Evolutionary conservation across 2,329 filamentous ascomycete genomes (phyloP).

Genomic region (Aspergillus persii): DNA sequence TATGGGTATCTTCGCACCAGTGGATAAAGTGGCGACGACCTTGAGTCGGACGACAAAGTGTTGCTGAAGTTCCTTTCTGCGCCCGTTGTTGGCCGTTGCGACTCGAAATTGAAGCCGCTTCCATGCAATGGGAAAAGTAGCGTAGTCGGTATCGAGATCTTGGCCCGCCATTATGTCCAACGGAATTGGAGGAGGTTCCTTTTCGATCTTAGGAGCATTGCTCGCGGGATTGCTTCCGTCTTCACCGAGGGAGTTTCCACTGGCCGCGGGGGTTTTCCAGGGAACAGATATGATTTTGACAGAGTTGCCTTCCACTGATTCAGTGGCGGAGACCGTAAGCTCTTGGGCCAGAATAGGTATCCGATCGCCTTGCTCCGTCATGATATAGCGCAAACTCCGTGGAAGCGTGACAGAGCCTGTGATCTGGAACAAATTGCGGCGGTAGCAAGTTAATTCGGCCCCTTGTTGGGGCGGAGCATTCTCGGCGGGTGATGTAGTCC

Average conservation of each 20-base stretch:
- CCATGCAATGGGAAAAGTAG: slow-evolving; percentile 91
- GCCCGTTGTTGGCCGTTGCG: slow-evolving; percentile 93
- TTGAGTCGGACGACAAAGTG: slow-evolving; percentile 91
- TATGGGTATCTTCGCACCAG: slow-evolving; percentile 76
- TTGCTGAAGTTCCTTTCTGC: slow-evolving; percentile 91
- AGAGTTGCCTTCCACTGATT: slow-evolving; percentile 88
- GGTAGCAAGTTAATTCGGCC: slow-evolving; percentile 86
- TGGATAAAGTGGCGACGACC: slow-evolving; percentile 77
- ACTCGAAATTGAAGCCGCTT: slow-evolving; percentile 90
- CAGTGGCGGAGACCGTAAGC: slow-evolving; percentile 84
- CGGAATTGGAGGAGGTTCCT: slow-evolving; percentile 80
- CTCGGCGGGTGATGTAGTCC: slow-evolving; percentile 55
- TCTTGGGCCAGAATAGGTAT: slow-evolving; percentile 81
- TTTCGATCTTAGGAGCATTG: slow-evolving; percentile 62
- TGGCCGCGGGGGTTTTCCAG: slow-evolving; percentile 90
- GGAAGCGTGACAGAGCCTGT: slow-evolving; percentile 84
- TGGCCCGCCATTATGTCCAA: slow-evolving; percentile 65
- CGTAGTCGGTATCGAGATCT: slow-evolving; percentile 76
- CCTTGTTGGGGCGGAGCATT: slow-evolving; percentile 55
- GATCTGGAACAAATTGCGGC: slow-evolving; percentile 93
- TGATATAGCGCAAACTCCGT: slow-evolving; percentile 71
- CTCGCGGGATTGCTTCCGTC: slow-evolving; percentile 22
- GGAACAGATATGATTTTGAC: slow-evolving; percentile 95
- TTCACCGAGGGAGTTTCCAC: slow-evolving; percentile 52
- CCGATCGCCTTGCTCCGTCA: slow-evolving; percentile 80